phyloP scores from a whole-genome alignment of 352 stramenopile genomes.

The Globisporangium megalacanthum region DNA sequence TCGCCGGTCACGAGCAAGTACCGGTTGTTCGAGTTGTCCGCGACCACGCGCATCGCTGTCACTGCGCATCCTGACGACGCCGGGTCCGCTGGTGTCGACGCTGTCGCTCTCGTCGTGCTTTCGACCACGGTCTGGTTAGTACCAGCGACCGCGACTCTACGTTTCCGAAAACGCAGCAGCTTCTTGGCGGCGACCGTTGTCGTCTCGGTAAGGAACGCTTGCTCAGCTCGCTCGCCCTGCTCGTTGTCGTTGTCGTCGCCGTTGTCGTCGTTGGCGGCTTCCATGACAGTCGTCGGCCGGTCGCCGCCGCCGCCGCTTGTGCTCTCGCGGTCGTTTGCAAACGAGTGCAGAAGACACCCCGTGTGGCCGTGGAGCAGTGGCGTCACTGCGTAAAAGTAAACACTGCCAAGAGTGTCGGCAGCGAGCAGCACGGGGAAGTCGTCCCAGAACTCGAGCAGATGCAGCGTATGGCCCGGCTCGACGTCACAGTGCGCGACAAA shows the following conservation, averaged over 20 bases:
- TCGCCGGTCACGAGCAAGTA: conserved; percentile 62
- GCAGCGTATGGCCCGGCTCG: conserved; percentile 20
- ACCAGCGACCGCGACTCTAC: conserved; percentile 1
- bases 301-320: background rate
- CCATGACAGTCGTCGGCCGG: background rate
- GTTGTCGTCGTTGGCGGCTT: conserved; percentile 6
- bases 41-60: conserved; percentile 49
- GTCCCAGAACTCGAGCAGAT: conserved; percentile 59
- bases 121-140: background rate
- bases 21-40: conserved; percentile 30
- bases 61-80: conserved; percentile 21
- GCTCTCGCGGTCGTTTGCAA: conserved; percentile 36
- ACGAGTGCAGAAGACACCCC: conserved; percentile 47
- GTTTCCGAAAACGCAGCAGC: conserved; percentile 18
- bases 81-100: conserved; percentile 1
- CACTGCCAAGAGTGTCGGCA: conserved; percentile 34
- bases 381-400: conserved; percentile 59
- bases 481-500: conserved; percentile 35
- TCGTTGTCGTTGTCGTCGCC: conserved; percentile 10
- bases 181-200: conserved; percentile 32
- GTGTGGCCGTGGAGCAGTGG: conserved; percentile 34
- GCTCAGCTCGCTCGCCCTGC: background rate
- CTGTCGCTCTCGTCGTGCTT: background rate
- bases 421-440: conserved; percentile 61
- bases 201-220: conserved; percentile 27